These are phyloP conservation scores for Fusarium sp. DNA, from an alignment of 2,329 filamentous ascomycete genomes.

Conservation along the genomic window DNA sequence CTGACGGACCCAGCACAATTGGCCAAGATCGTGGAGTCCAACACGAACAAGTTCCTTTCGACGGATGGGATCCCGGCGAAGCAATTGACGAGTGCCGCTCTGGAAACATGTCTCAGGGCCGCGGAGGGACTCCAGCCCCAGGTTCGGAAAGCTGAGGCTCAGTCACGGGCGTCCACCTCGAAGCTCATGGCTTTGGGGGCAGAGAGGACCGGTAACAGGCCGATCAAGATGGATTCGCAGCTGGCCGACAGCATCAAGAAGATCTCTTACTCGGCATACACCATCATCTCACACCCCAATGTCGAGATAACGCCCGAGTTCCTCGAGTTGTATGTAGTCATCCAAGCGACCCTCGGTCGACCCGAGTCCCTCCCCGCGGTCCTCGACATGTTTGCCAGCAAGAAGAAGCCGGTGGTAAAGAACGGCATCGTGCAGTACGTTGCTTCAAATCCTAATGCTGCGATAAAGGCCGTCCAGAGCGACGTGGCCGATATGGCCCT, in stretches of 20 bases:
- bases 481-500: conserved; percentile 79
- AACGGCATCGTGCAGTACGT: conserved; percentile 71
- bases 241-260: conserved; percentile 61
- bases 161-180: conserved; percentile 62
- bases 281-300: conserved; percentile 77
- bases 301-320: conserved; percentile 83
- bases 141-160: conserved; percentile 53
- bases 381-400: conserved; percentile 85
- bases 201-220: conserved; percentile 49
- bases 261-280: conserved; percentile 73
- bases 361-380: conserved; percentile 83
- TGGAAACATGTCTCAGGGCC: conserved; percentile 60
- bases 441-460: conserved; percentile 74
- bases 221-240: conserved; percentile 48
- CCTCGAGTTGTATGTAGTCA: conserved; percentile 79
- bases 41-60: conserved; percentile 58
- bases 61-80: conserved; percentile 60
- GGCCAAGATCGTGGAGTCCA: conserved; percentile 56
- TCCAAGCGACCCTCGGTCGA: conserved; percentile 78
- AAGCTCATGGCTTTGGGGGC: conserved; percentile 63
- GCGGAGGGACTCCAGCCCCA: conserved; percentile 59
- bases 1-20: conserved; percentile 56
- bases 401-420: conserved; percentile 76
- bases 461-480: conserved; percentile 79
- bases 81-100: conserved; percentile 56